Percentiles rank a stretch among this genome's conserved stretches.
Conservation (phyloP, 192 early-diverging fungal species). For the Lobulomyces angularis region DNA sequence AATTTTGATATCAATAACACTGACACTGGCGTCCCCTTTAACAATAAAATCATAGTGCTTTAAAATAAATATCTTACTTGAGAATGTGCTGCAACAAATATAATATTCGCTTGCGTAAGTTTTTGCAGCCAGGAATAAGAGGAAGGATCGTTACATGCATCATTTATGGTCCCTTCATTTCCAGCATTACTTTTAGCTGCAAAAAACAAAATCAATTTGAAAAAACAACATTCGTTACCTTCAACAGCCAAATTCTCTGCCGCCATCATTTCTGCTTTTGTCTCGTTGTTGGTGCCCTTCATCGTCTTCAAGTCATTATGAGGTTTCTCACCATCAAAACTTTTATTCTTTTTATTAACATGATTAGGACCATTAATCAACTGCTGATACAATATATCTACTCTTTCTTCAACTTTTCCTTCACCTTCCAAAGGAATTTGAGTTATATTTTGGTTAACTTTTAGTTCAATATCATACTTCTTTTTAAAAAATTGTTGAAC, state of each 20-base stretch:
- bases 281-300: no score
- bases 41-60: no score
- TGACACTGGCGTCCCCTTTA: conserved; percentile 82
- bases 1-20: conserved; percentile 63
- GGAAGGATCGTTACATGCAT: no score
- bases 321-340: no score
- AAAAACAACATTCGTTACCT: no score
- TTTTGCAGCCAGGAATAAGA: conserved; percentile 13
- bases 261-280: no score
- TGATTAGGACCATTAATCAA: conserved; percentile 28
- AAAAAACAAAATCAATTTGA: no score
- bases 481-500: conserved; percentile 20
- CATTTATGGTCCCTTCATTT: conserved; percentile 8
- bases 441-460: conserved; percentile 32
- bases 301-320: no score
- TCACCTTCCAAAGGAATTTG: conserved; percentile 81
- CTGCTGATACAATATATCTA: conserved; percentile 67
- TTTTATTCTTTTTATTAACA: no score
- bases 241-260: no score
- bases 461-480: conserved; percentile 19
- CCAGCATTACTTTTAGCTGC: no score
- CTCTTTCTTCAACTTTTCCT: conserved; percentile 79
- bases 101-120: conserved; percentile 46
- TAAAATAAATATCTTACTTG: no score
- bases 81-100: conserved; percentile 83